Evolutionary conservation across 257 asterid species (phyloP).

Genomic region (Fraxinus quadrangulata): DNA sequence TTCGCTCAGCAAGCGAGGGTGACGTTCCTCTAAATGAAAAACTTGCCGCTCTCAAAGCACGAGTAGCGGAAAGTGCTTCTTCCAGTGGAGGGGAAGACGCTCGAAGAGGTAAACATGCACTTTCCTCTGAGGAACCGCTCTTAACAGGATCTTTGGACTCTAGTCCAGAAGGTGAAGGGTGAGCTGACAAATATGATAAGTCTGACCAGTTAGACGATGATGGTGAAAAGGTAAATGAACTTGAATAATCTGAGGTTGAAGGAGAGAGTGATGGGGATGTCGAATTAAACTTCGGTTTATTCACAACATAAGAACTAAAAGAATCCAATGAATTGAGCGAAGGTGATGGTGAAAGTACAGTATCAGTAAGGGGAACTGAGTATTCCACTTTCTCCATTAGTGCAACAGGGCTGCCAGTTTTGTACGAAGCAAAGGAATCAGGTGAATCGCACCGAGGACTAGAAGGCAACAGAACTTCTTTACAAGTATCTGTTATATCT

Average conservation of each 20-base stretch:
- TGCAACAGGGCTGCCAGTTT: conserved; percentile 47
- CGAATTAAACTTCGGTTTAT: conserved; percentile 48
- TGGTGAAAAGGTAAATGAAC: conserved; percentile 82
- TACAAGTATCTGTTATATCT: conserved; percentile 30
- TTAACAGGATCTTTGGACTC: conserved; percentile 38
- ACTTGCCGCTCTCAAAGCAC: conserved; percentile 29
- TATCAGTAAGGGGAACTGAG: conserved; percentile 34
- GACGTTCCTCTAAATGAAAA: conserved; percentile 36
- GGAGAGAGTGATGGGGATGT: conserved; percentile 79
- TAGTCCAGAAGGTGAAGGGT: conserved; percentile 56
- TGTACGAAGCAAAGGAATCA: conserved; percentile 48
- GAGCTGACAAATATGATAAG: conserved; percentile 63
- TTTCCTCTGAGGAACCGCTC: conserved; percentile 34
- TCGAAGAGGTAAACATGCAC: conserved; percentile 33
- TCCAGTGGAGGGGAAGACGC: conserved; percentile 33
- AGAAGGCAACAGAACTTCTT: conserved; percentile 42
- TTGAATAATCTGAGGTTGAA: conserved; percentile 69
- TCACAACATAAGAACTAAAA: conserved; percentile 52
- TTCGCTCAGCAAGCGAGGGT: conserved; percentile 51
- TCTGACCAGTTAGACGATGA: conserved; percentile 91
- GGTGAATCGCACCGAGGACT: conserved; percentile 46
- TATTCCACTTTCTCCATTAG: conserved; percentile 35
- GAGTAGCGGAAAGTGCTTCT: conserved; percentile 32
- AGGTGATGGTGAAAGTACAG: conserved; percentile 48
- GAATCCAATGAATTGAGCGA: conserved; percentile 61